Evolutionary conservation across 1,284 basidiomycete species (phyloP), one percentile per base, ranked within the genome.

Genomic region (Mycosarcoma mackinlayi): DNA sequence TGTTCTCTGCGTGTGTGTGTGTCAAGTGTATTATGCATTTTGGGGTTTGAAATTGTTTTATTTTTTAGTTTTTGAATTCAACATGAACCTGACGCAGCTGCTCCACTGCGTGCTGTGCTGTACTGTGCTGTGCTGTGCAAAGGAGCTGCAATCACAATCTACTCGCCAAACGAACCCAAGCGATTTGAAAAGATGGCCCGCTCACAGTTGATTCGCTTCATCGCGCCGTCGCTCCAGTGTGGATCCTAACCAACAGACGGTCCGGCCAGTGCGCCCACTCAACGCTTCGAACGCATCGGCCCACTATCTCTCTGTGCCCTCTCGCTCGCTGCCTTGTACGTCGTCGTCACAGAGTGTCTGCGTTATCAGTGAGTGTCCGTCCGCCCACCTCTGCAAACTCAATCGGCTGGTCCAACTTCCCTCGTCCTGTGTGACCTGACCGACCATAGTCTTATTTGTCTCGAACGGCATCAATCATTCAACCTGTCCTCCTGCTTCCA

Each of bases 331-430:
- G 21, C 4, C 25, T 19, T 27, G 30, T 9, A 19, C 42, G 18
- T 48, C 25, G 34, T 27, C 34, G 18, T 23, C 13, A 8, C 33
- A 14, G 13, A 35, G 6, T 35, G 19, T 8, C n/a, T 56, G 53
- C 53, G 60, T 63, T 63, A 63, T 63, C 53, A 63, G 53, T 41
- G 49, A 25, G n/a, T n/a, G n/a, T n/a, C n/a, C n/a, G 35, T 18
- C 18, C 16, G 33, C 16, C 33, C 41, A 38, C 13, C 18, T 11
- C 13, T 21, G 38, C 40, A 19, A 30, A 44, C n/a, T n/a, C n/a
- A 19, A 19, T 19, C 18, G 19, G 21, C 18, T 19, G 37, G 54
- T 53, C 45, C 54, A 57, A 53, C 54, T 64, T 53, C 40, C 51
- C 39, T n/a, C n/a, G 9, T 21, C n/a, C 31, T 34, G n/a, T 27